Evolutionary conservation across 306 rosid genomes (phyloP), one percentile per base, ranked within the genome.

Genomic region (Hylodesmum podocarpum): DNA sequence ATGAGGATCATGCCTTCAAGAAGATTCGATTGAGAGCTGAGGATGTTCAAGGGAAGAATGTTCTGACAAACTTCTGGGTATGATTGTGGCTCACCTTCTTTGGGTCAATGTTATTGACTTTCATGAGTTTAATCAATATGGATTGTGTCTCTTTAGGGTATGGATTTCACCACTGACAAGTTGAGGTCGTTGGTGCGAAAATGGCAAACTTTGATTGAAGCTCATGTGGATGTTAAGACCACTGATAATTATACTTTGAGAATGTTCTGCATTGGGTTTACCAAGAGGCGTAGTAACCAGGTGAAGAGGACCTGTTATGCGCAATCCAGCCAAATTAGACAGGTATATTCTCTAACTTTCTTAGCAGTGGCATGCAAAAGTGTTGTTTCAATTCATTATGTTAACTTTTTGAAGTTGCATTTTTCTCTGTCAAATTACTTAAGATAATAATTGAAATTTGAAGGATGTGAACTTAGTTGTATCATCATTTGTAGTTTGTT

Each of bases 251-350:
- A 86, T 69, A 90, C 91, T 6, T 68, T 95, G 47, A 84, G 99
- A 77, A 58, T 92, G 94, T 95, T 95, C 80, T 92, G 99, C 87
- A 92, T 95, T 86, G 99, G 97, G 0, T 95, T 95, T 77, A 90
- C 97, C 0, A 89, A 84, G 88, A 92, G 92, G n/a, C 93, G 98
- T 13, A 75, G 84, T 16, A 92, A 92, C 83, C 98, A 95, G 84
- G 87, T 92, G 29, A 95, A 95, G 89, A 95, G 97, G 70, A 95
- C 97, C 34, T 90, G 97, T 21, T 95, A 95, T 75, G 98, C 98
- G 0, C 98, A 95, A 53, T 88, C 97, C 3, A 95, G 98, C 77
- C 98, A 92, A 73, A 81, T 95, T 46, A 80, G 91, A 78, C 97
- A 90, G 97, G 98, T 94, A 33, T 51, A 4, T 73, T 34, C 3